Conservation (phyloP, 768 basidiomycete genomes). For the Lentinula boryana region DNA sequence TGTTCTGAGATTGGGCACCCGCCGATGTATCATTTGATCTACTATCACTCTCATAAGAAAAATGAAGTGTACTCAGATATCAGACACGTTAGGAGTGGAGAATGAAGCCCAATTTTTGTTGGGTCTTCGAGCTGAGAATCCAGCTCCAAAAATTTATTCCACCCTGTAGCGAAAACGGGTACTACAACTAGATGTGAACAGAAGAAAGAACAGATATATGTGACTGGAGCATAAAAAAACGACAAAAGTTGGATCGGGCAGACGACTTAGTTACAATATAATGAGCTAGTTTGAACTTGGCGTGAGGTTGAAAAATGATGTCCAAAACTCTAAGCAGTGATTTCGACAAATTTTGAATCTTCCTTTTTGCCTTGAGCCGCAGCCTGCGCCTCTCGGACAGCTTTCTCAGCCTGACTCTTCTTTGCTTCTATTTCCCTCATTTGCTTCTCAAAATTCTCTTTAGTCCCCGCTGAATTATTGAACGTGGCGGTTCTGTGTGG, state of each 20-base stretch:
- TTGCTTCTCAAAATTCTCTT: constrained; percentile 40
- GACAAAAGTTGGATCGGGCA: neutral
- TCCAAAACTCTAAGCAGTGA: constrained; percentile 25
- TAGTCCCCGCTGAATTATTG: constrained; percentile 43
- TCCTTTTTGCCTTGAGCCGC: constrained; percentile 54
- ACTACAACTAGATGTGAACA: neutral
- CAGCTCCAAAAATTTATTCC: constrained; percentile 1
- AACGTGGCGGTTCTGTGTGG: constrained; percentile 69
- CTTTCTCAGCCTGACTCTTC: constrained; percentile 56
- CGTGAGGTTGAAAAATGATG: neutral
- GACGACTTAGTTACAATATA: neutral
- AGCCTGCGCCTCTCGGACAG: constrained; percentile 58
- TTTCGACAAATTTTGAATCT: constrained; percentile 45
- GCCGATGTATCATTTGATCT: too few relatives aligned
- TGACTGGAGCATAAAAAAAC: neutral
- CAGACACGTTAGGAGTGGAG: neutral
- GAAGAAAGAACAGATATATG: neutral
- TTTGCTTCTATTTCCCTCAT: constrained; percentile 66
- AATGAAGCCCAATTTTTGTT: neutral
- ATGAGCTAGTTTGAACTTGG: neutral
- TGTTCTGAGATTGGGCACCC: too few relatives aligned
- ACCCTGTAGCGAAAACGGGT: neutral
- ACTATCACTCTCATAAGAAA: too few relatives aligned
- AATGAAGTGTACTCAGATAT: neutral
- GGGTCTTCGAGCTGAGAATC: neutral